Evolutionary conservation across 1,139 yeast genomes (phyloP), one percentile per base, ranked within the genome.

Genomic region (Lodderomyces oxycetoniae): DNA sequence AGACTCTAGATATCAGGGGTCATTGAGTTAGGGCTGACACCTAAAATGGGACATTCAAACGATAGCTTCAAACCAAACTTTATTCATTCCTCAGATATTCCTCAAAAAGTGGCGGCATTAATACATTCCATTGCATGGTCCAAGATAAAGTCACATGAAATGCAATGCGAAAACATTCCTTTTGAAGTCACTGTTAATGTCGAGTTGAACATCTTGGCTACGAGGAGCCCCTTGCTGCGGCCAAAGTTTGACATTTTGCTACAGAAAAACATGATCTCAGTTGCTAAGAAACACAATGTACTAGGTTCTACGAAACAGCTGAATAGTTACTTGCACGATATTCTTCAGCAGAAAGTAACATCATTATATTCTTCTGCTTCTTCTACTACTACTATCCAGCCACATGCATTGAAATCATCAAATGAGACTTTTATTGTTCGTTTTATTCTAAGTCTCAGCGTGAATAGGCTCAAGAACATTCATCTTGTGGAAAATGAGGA

Each of bases 41-140:
- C n/a, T n/a, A n/a, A n/a, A n/a, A n/a, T n/a, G n/a, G n/a, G n/a
- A n/a, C n/a, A n/a, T n/a, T n/a, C n/a, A n/a, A n/a, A 24, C 24
- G 33, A 30, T n/a, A 19, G 26, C 4, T 48, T 57, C 34, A 60
- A 58, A 40, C 74, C 74, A 26, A 66, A 64, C 44, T 61, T 66
- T 38, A 48, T 67, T 19, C 63, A 62, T 39, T 56, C 67, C 5
- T 63, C 70, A 9, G 65, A 67, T 39, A 57, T 67, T 7, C 52
- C 57, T 0, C 50, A 49, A 17, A 52, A 51, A 35, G 45, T 57
- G 4, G 28, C 31, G 4, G 36, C 32, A 8, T 35, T 52, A 26
- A 28, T 33, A 30, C 28, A 34, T 24, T 30, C 30, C 16, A 23
- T 22, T 21, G 16, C 21, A 15, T 21, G 13, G 12, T 17, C 32